phyloP scores from a whole-genome alignment of 768 basidiomycete species.

The Rhodotorula babjevae region DNA sequence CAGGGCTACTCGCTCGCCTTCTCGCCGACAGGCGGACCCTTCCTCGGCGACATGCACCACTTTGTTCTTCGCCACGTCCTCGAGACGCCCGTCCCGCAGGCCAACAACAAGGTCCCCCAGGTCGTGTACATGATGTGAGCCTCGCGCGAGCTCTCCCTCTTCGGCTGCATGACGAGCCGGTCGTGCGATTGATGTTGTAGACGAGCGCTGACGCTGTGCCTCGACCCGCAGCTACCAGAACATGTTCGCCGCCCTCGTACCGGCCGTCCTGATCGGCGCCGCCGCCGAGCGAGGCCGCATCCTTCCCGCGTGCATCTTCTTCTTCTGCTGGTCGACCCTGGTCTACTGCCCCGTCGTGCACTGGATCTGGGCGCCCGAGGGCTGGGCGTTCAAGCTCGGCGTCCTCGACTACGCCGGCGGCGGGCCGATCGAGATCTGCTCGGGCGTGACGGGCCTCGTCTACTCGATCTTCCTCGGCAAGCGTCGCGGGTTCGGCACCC shows the following conservation, averaged over 20 bases:
- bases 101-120: conserved; percentile 56
- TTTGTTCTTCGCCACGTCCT: conserved; percentile 67
- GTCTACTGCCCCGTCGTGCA: conserved; percentile 93
- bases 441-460: conserved; percentile 84
- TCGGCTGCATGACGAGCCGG: neutral
- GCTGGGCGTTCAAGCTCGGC: conserved; percentile 67
- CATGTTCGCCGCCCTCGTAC: conserved; percentile 64
- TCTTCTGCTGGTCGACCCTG: conserved; percentile 79
- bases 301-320: conserved; percentile 79
- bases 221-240: conserved; percentile 62
- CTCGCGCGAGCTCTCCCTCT: neutral
- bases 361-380: conserved; percentile 88
- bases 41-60: conserved; percentile 78
- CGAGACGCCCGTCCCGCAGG: conserved; percentile 41
- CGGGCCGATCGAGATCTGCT: conserved; percentile 93
- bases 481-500: conserved; percentile 84
- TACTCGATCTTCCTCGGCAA: conserved; percentile 82
- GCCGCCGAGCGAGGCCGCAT: conserved; percentile 83
- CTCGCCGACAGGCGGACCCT: conserved; percentile 68
- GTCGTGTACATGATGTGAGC: conserved; percentile 54
- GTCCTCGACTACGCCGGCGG: conserved; percentile 86
- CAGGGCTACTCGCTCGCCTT: conserved; percentile 74
- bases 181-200: too few species aligned
- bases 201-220: too few species aligned
- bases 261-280: conserved; percentile 60